Conservation (phyloP, 306 rosid genomes). For the Cicer judaicum region DNA sequence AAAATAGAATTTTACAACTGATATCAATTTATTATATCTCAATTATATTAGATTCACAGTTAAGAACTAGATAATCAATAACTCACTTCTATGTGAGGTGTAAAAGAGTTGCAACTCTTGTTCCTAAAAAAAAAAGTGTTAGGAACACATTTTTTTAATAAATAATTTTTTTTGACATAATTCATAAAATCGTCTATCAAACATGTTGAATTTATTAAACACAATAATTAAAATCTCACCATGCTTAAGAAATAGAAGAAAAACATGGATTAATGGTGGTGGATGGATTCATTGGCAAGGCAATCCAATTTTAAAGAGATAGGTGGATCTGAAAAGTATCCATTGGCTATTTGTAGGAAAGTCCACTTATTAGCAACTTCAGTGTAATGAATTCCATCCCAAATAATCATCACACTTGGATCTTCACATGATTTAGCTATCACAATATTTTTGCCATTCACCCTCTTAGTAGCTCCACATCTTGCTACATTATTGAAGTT, state of each 20-base stretch:
- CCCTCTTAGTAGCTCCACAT: slow-evolving; percentile 48
- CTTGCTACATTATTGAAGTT: slow-evolving; percentile 52
- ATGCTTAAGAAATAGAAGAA: neutral
- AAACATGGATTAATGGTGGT: neutral
- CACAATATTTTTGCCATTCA: slow-evolving; percentile 49
- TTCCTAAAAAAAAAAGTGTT: too few relatives aligned
- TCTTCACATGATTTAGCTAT: slow-evolving; percentile 57
- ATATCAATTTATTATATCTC: too few relatives aligned
- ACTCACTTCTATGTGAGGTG: too few relatives aligned
- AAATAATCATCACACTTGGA: slow-evolving; percentile 56
- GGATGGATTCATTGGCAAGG: slow-evolving; percentile 24
- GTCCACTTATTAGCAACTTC: slow-evolving; percentile 63
- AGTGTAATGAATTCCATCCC: slow-evolving; percentile 75
- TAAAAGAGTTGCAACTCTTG: too few relatives aligned
- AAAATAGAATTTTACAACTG: too few relatives aligned
- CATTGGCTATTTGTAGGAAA: slow-evolving; percentile 56
- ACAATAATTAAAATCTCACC: neutral
- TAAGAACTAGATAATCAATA: too few relatives aligned
- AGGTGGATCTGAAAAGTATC: slow-evolving; percentile 65
- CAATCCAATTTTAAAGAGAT: slow-evolving; percentile 54
- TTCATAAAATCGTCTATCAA: neutral
- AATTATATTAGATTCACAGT: too few relatives aligned
- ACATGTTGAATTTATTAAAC: neutral
- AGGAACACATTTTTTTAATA: too few relatives aligned
- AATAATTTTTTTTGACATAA: neutral